Conservation (phyloP, 208 protist species). For the Trypanosomatidae sp. region DNA sequence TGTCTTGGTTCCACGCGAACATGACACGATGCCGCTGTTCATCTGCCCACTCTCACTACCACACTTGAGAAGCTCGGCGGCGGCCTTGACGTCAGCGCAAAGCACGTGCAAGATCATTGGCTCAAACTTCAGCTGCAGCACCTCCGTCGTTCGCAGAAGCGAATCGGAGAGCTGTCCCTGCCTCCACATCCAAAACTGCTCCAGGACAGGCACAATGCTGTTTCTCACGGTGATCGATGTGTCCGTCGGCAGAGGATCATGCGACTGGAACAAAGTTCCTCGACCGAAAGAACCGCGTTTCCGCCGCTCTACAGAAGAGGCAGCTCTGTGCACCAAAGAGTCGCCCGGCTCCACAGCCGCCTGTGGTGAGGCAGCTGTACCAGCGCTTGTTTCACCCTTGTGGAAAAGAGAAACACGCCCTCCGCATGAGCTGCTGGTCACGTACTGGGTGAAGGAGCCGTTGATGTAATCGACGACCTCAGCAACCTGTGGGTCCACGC, state of each 20-base stretch:
- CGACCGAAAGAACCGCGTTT: constrained; percentile 70
- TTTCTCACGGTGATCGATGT: constrained; percentile 9
- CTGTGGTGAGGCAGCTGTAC: not conserved
- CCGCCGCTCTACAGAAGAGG: constrained; percentile 15
- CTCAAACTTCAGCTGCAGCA: constrained; percentile 86
- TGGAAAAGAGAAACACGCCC: constrained; percentile 79
- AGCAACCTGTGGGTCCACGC: constrained; percentile 60
- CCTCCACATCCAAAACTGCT: constrained; percentile 49
- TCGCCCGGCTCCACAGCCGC: not conserved
- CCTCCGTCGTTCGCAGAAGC: constrained; percentile 39
- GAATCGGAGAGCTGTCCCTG: constrained; percentile 10
- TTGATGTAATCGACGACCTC: constrained; percentile 62
- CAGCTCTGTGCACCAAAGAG: not conserved
- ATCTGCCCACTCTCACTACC: constrained; percentile 75
- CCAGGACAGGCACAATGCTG: constrained; percentile 38
- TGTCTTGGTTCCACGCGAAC: constrained; percentile 47
- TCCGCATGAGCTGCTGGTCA: constrained; percentile 82
- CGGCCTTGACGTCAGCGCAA: constrained; percentile 56
- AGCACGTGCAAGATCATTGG: constrained; percentile 86
- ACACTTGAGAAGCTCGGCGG: constrained; percentile 62
- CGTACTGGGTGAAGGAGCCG: constrained; percentile 51
- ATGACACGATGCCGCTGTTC: constrained; percentile 72
- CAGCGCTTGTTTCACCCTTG: constrained; percentile 31
- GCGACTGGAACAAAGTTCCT: constrained; percentile 70
- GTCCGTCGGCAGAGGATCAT: constrained; percentile 55